Evolutionary conservation across 805 yeast genomes (phyloP), one percentile per base, ranked within the genome.

Genomic region (Metschnikowia peoriensis): DNA sequence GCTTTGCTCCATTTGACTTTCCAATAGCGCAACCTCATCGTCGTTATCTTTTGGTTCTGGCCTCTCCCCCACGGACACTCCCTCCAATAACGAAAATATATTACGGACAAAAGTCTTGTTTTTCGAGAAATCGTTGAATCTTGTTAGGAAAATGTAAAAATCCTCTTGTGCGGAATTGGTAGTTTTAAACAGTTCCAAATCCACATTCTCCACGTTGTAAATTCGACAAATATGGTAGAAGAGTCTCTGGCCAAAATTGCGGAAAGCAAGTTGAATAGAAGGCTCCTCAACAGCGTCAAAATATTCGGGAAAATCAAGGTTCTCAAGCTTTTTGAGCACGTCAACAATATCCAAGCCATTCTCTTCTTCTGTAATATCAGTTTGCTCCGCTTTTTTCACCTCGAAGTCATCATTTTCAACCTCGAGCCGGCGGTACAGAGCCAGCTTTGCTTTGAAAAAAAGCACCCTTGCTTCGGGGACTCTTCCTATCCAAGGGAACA

Each of bases 401-500:
- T 28, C 15, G 15, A 38, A 32, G 10, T 35, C n/a, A 4, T 28
- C 32, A 28, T 40, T 28, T 6, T 44, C 46, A 12, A 5, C 27
- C 14, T 41, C 49, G 14, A 35, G 42, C 14, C 48, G 52, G 9
- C 54, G 54, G 22, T 50, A 56, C 35, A 42, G 47, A 7, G 50
- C 55, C 54, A 56, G 63, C 49, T 67, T 65, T 35, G 64, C 51
- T 51, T 60, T 59, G 58, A 82, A 82, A 58, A 80, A 85, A 6
- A 86, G 61, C 41, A 76, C 79, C 55, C 84, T 74, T 0, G 91
- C 90, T 48, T 83, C 88, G 0, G 86, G 84, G 0, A 83, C 50
- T 52, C 65, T 71, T 6, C 86, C 85, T 37, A 86, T 79, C 89
- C 89, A 85, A 50, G 79, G 80, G 56, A 86, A 75, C 46, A 86